Conservation (phyloP, 306 rosid genomes). For the Vigna angularis region DNA sequence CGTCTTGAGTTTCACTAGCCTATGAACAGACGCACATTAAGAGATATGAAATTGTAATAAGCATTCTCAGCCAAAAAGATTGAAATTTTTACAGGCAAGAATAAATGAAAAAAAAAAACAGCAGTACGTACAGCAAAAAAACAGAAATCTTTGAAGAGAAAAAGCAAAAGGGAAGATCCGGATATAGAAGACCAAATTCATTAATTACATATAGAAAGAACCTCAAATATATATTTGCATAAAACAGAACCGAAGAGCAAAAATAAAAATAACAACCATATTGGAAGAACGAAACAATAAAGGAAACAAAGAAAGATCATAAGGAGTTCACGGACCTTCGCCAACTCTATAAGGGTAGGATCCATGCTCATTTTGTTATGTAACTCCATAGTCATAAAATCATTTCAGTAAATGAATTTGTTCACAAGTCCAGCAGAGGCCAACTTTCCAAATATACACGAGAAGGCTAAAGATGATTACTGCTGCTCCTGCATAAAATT, state of each 20-base stretch:
- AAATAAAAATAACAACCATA: not conserved
- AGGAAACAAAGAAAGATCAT: not conserved
- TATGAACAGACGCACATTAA: not conserved
- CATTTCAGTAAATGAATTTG: conserved; percentile 43
- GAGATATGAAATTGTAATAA: conserved; percentile 8
- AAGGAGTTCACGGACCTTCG: conserved; percentile 55
- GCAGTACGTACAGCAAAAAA: not conserved
- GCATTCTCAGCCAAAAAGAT: conserved; percentile 10
- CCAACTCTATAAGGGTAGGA: conserved; percentile 42
- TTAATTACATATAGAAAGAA: conserved; percentile 21
- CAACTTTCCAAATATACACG: conserved; percentile 33
- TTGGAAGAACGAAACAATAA: conserved; percentile 14
- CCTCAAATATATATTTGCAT: conserved; percentile 22
- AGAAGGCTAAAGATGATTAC: conserved; percentile 24
- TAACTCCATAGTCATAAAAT: conserved; percentile 22
- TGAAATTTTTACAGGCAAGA: not conserved
- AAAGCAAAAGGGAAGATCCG: conserved; percentile 8
- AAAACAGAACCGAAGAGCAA: conserved; percentile 28
- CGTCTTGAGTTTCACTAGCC: conserved; percentile 11
- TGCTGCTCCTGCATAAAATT: conserved; percentile 50
- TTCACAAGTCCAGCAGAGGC: conserved; percentile 37
- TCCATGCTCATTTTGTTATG: conserved; percentile 42
- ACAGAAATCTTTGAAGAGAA: not conserved
- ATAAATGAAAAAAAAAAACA: not conserved
- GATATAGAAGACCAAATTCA: conserved; percentile 22